Evolutionary conservation across 2,329 filamentous ascomycete species (phyloP).

Genomic region (Ophiocordyceps camponoti-floridani): DNA sequence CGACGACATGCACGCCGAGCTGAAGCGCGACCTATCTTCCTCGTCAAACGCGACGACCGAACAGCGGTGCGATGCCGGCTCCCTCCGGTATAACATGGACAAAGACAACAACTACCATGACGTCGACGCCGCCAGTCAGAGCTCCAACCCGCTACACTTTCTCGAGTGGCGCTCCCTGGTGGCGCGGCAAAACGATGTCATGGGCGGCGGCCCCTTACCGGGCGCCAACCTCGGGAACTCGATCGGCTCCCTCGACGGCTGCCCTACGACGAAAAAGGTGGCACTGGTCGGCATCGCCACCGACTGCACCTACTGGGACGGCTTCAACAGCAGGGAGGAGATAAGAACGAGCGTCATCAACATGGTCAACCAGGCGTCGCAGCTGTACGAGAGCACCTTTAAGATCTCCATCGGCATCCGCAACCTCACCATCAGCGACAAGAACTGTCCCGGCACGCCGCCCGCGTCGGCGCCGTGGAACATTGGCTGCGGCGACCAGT

Average conservation of each 20-base stretch:
- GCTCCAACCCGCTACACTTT: constrained; percentile 37
- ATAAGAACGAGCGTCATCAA: constrained; percentile 60
- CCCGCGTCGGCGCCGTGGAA: constrained; percentile 67
- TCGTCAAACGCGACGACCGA: constrained; percentile 7
- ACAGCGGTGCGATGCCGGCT: constrained; percentile 55
- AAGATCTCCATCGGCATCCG: constrained; percentile 85
- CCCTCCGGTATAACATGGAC: constrained; percentile 57
- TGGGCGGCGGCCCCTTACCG: constrained; percentile 47
- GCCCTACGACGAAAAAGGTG: constrained; percentile 77
- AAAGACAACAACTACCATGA: constrained; percentile 14
- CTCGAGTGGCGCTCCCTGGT: constrained; percentile 50
- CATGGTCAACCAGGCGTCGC: constrained; percentile 73
- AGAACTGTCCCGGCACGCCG: constrained; percentile 54
- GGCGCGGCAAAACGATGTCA: constrained; percentile 54
- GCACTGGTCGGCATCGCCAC: constrained; percentile 83
- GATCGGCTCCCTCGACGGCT: constrained; percentile 72
- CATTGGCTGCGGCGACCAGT: constrained; percentile 44
- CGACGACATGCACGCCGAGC: constrained; percentile 30
- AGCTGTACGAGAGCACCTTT: constrained; percentile 77
- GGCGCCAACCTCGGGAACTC: constrained; percentile 54
- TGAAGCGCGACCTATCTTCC: constrained; percentile 36
- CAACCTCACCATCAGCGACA: constrained; percentile 64
- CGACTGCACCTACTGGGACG: constrained; percentile 71
- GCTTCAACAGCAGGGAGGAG: constrained; percentile 45
- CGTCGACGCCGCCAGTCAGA: constrained; percentile 43